phyloP scores from a whole-genome alignment of 805 yeast species.

The Yamadazyma kitorensis region DNA sequence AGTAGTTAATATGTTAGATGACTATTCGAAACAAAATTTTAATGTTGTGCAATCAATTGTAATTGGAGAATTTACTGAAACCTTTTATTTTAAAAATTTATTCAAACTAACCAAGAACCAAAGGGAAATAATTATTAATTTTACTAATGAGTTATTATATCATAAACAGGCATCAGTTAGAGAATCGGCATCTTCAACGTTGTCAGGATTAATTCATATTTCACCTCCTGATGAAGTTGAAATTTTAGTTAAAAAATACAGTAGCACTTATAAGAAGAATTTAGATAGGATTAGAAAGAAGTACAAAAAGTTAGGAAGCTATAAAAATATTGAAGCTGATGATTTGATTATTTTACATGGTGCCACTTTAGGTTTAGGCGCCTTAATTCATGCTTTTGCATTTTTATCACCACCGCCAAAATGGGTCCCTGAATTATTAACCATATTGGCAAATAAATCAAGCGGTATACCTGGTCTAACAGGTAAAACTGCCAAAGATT shows the following conservation, averaged over 20 bases:
- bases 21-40: constrained; percentile 26
- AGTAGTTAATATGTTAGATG: constrained; percentile 39
- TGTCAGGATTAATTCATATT: constrained; percentile 78
- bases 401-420: constrained; percentile 86
- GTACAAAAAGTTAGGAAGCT: constrained; percentile 33
- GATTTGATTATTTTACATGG: constrained; percentile 65
- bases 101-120: constrained; percentile 50
- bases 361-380: constrained; percentile 84
- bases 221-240: constrained; percentile 48
- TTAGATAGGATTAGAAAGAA: constrained; percentile 41
- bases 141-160: constrained; percentile 52
- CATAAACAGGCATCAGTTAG: constrained; percentile 73
- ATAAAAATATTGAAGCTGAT: constrained; percentile 34
- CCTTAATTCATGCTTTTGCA: constrained; percentile 85
- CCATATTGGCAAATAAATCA: constrained; percentile 67
- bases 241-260: constrained; percentile 39
- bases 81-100: constrained; percentile 67
- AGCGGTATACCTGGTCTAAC: constrained; percentile 71
- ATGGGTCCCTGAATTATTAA: constrained; percentile 80
- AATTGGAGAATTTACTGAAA: constrained; percentile 67
- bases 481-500: constrained; percentile 80
- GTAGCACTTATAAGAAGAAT: constrained; percentile 24
- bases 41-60: constrained; percentile 54
- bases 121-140: constrained; percentile 46
- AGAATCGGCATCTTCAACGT: constrained; percentile 64